Conservation (phyloP, 2,329 filamentous ascomycete genomes). For the Onygena corvina region DNA sequence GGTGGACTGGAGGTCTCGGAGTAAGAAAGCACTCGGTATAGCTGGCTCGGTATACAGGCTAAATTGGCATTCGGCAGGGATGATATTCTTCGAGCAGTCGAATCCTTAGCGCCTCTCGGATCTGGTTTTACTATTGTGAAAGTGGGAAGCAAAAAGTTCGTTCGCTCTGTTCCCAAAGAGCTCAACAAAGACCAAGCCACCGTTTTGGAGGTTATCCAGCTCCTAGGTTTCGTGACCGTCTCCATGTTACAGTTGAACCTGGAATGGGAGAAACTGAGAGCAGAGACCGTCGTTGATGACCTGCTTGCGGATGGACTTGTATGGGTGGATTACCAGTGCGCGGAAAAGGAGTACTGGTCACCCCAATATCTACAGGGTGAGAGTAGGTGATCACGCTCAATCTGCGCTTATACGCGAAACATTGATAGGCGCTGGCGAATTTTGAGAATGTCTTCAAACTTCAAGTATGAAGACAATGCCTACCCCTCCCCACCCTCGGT, state of each 20-base stretch:
- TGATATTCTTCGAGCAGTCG: slow-evolving; percentile 80
- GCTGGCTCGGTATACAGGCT: neutral
- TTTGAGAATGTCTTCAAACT: too few relatives aligned
- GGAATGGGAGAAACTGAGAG: slow-evolving; percentile 69
- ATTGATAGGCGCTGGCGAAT: too few relatives aligned
- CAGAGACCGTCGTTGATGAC: slow-evolving; percentile 84
- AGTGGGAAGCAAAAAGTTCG: slow-evolving; percentile 75
- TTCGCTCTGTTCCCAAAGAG: slow-evolving; percentile 87
- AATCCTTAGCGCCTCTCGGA: slow-evolving; percentile 73
- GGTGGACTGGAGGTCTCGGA: slow-evolving; percentile 67
- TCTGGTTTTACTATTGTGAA: slow-evolving; percentile 75
- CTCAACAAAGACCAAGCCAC: slow-evolving; percentile 87
- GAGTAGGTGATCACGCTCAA: slow-evolving; percentile 23
- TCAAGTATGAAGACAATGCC: too few relatives aligned
- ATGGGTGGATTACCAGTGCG: slow-evolving; percentile 79
- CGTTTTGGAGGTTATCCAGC: slow-evolving; percentile 79
- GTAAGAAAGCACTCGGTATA: slow-evolving; percentile 29
- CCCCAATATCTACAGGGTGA: slow-evolving; percentile 36
- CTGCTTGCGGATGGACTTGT: slow-evolving; percentile 78
- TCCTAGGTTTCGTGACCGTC: slow-evolving; percentile 79
- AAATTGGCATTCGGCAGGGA: slow-evolving; percentile 42
- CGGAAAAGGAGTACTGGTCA: slow-evolving; percentile 86
- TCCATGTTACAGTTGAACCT: slow-evolving; percentile 82
- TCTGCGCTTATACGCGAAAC: too few relatives aligned
- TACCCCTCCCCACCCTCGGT: too few relatives aligned